Evolutionary conservation across 2,329 filamentous ascomycete species (phyloP).

Genomic region (Lachnellula subtilissima): DNA sequence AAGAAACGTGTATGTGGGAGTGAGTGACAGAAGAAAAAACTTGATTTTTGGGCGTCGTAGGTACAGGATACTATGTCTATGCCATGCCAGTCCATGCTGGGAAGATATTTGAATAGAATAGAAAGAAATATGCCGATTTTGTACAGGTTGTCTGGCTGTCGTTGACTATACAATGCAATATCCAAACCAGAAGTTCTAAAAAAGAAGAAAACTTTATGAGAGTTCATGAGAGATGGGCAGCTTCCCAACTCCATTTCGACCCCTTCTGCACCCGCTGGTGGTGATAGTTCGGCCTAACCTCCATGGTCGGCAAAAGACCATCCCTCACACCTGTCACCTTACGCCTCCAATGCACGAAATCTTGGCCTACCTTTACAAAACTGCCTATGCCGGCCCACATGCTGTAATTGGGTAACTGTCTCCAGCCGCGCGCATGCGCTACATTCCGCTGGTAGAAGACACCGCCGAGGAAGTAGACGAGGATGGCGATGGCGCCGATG

Average conservation of each 20-base stretch:
- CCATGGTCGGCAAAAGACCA: constrained; percentile 30
- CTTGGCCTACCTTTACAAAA: constrained; percentile 67
- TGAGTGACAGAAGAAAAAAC: neutral
- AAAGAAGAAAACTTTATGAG: neutral
- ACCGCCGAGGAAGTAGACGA: constrained; percentile 87
- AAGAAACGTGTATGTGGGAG: constrained; percentile 5
- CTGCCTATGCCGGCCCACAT: constrained; percentile 85
- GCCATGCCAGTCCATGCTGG: constrained; percentile 21
- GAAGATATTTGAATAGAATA: constrained; percentile 9
- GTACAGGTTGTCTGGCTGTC: constrained; percentile 7
- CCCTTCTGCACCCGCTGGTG: neutral
- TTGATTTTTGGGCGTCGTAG: constrained; percentile 9
- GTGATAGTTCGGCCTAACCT: constrained; percentile 20
- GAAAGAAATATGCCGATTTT: constrained; percentile 1
- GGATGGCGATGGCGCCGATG: constrained; percentile 69
- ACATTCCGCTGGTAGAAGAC: constrained; percentile 95
- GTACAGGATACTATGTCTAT: constrained; percentile 9
- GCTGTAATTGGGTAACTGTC: constrained; percentile 88
- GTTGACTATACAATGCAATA: neutral
- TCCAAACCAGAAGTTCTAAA: neutral
- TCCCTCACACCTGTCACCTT: constrained; percentile 30
- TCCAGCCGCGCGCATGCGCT: constrained; percentile 89
- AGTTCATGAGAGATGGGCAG: constrained; percentile 23
- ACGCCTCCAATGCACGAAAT: constrained; percentile 20
- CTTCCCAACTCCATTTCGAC: constrained; percentile 16